Evolutionary conservation across 805 yeast species (phyloP), one percentile per base, ranked within the genome.

Genomic region (Lipomyces anomalus): DNA sequence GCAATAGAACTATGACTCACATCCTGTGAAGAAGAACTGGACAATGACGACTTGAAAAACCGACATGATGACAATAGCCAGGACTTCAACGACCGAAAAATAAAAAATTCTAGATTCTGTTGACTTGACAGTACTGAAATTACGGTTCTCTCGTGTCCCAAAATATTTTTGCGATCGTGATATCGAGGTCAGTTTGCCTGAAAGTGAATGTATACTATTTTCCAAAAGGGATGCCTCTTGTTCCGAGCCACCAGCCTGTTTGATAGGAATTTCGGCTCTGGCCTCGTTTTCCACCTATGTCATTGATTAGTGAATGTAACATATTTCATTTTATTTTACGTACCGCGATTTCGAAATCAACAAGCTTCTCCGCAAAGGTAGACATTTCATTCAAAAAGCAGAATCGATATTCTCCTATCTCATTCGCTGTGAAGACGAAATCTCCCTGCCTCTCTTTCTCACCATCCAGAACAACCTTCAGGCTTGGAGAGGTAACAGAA

Each of bases 121-220:
- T 41, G 86, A 78, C 64, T 73, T 73, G 52, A 86, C 95, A 35
- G 95, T 86, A 41, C 82, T 78, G 76, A 86, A 92, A 69, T 90
- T 90, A 69, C 97, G 78, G 68, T 79, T 79, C 67, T 85, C 90
- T 70, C 98, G 82, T 9, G 94, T 80, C 67, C 80, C 84, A 72
- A 89, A 88, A 67, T 89, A 84, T 57, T 82, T 84, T 62, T 90
- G 59, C 30, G 57, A 42, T 35, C 69, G 64, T 21, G 52, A 48
- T 36, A 58, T 50, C 32, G 54, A 50, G 18, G 61, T 48, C 44
- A 67, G 58, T 38, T 58, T 57, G 35, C 47, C 45, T 9, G 55
- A 51, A 22, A 58, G 34, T n/a, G 55, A 35, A 46, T 72, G 73
- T 21, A 82, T 47, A 41, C 56, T 46, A 33, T 42, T 36, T 23